A percentile compares a stretch with the other conserved stretches of the same genome.
Evolutionary conservation across 352 stramenopile species (phyloP).

Genomic region (Globisporangium perplexum): DNA sequence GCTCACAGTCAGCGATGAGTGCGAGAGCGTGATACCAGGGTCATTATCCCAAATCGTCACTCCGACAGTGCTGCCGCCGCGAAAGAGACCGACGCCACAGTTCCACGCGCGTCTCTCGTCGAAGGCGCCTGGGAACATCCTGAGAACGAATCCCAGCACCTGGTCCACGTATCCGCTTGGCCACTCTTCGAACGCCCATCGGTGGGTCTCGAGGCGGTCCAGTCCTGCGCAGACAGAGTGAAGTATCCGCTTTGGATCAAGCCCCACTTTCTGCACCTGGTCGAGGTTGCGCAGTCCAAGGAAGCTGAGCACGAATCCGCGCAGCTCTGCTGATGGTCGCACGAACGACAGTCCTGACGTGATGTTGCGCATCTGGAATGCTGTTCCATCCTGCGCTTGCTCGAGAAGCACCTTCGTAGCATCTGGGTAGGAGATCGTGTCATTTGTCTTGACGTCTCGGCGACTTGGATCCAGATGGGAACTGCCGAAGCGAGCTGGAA

Average conservation of each 20-base stretch:
- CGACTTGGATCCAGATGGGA: conserved; percentile 20
- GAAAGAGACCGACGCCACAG: conserved; percentile 46
- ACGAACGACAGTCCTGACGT: conserved; percentile 19
- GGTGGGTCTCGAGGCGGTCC: conserved; percentile 48
- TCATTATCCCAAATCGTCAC: conserved; percentile 82
- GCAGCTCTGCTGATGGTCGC: conserved; percentile 32
- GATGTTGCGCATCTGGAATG: conserved; percentile 13
- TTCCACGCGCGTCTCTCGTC: conserved; percentile 59
- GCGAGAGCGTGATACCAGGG: conserved; percentile 57
- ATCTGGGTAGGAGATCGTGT: background rate
- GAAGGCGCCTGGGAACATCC: conserved; percentile 49
- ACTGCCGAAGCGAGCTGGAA: conserved; percentile 35
- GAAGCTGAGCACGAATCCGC: conserved; percentile 58
- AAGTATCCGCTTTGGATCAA: conserved; percentile 29
- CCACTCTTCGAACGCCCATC: conserved; percentile 56
- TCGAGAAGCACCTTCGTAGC: conserved; percentile 12
- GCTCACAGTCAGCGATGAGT: conserved; percentile 20
- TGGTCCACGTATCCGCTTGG: conserved; percentile 34
- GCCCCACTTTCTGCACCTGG: conserved; percentile 33
- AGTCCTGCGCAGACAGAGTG: conserved; percentile 48
- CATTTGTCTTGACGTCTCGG: background rate
- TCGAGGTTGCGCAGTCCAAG: conserved; percentile 55
- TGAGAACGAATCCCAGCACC: conserved; percentile 34
- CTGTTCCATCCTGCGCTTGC: conserved; percentile 19
- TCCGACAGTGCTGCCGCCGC: conserved; percentile 29